A percentile compares a stretch with the other conserved stretches of the same genome.
These are phyloP conservation scores for Globisporangium megalacanthum DNA, from an alignment of 352 stramenopile genomes.

Conservation along the genomic window DNA sequence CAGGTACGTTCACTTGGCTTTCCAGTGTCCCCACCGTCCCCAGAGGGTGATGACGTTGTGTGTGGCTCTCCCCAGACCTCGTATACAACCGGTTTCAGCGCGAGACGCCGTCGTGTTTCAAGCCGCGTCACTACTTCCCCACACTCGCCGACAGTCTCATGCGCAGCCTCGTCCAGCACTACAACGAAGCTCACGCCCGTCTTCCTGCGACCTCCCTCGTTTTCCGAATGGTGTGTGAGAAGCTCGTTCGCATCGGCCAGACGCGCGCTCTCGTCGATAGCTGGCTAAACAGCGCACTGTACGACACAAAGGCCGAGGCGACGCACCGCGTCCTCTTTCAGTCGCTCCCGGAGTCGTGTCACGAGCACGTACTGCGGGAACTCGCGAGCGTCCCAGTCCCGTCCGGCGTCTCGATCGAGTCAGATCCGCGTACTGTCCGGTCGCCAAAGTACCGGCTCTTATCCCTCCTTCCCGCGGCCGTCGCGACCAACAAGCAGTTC, in stretches of 20 bases:
- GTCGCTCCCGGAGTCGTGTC: constrained; percentile 39
- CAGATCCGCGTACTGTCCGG: background rate
- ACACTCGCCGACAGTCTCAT: constrained; percentile 42
- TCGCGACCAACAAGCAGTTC: constrained; percentile 52
- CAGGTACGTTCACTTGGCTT: constrained; percentile 23
- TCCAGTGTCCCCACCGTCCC: background rate
- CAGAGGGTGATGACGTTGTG: background rate
- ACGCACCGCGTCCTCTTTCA: constrained; percentile 30
- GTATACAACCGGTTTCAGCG: constrained; percentile 55
- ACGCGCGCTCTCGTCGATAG: constrained; percentile 31
- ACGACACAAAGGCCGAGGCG: constrained; percentile 4
- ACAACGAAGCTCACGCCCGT: background rate
- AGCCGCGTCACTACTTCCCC: constrained; percentile 36
- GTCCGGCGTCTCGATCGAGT: background rate
- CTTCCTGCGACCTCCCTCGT: constrained; percentile 12
- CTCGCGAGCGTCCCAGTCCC: constrained; percentile 19
- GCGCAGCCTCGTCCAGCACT: constrained; percentile 11
- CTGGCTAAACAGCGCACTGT: constrained; percentile 32
- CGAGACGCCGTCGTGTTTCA: constrained; percentile 38
- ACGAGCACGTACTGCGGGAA: constrained; percentile 45
- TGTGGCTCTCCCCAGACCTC: constrained; percentile 27
- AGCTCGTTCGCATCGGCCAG: constrained; percentile 55
- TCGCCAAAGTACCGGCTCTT: constrained; percentile 50
- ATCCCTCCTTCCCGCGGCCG: constrained; percentile 23
- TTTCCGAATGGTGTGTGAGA: constrained; percentile 60